Evolutionary conservation across 768 basidiomycete genomes (phyloP).

Genomic region (Amanita pallidorosea): DNA sequence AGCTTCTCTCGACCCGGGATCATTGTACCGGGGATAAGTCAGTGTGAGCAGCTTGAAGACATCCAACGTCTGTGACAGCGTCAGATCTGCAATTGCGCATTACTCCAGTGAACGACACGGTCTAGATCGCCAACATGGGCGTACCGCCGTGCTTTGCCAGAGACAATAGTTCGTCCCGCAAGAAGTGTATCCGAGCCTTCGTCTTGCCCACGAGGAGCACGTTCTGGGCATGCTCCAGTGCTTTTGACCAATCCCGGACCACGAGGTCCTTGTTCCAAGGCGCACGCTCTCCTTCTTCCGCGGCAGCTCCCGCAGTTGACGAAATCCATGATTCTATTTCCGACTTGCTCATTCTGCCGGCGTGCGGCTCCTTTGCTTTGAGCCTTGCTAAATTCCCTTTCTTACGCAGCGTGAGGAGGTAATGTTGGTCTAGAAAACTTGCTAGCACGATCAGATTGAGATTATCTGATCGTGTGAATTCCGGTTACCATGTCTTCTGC

Average conservation of each 20-base stretch:
- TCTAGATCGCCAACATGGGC: background rate
- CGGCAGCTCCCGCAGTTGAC: conserved; percentile 24
- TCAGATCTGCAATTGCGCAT: conserved; percentile 35
- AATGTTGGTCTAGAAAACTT: background rate
- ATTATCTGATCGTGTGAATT: conserved; percentile 6
- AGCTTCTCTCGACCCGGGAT: conserved; percentile 57
- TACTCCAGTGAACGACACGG: background rate
- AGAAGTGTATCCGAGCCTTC: conserved; percentile 1
- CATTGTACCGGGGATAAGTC: conserved; percentile 74
- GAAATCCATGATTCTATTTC: conserved; percentile 61
- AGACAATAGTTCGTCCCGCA: background rate
- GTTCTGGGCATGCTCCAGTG: background rate
- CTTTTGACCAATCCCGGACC: conserved; percentile 5
- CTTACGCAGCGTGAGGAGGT: conserved; percentile 21
- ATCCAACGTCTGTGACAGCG: conserved; percentile 51
- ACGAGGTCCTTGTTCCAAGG: conserved; percentile 3
- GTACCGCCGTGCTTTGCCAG: conserved; percentile 4
- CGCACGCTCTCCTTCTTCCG: conserved; percentile 16
- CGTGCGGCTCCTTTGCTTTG: conserved; percentile 32
- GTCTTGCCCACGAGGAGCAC: conserved; percentile 4
- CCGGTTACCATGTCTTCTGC: background rate
- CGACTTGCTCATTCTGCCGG: conserved; percentile 30
- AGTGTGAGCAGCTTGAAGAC: conserved; percentile 62
- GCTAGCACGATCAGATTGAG: background rate
- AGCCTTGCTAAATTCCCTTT: conserved; percentile 36